Conservation (phyloP, 2,329 filamentous ascomycete genomes). For the Gliomastix tumulicola region DNA sequence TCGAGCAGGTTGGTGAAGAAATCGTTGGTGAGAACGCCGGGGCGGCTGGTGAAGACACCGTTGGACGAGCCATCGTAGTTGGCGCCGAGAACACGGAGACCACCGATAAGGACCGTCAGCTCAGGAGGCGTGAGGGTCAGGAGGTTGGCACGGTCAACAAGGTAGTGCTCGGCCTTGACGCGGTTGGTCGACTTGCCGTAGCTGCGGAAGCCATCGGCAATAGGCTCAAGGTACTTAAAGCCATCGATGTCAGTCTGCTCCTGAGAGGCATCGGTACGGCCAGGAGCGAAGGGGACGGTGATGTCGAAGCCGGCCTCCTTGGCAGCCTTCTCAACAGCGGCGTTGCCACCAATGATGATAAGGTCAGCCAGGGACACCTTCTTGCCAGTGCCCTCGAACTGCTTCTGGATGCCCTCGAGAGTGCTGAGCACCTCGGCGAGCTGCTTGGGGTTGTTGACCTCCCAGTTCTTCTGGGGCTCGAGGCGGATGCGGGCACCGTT, state of each 20-base stretch:
- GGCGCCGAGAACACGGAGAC: constrained; percentile 60
- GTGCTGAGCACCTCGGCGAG: constrained; percentile 53
- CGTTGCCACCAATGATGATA: constrained; percentile 66
- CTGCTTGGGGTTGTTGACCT: constrained; percentile 65
- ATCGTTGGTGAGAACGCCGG: constrained; percentile 68
- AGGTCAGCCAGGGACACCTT: constrained; percentile 73
- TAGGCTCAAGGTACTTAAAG: constrained; percentile 60
- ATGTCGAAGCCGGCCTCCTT: constrained; percentile 36
- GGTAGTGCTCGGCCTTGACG: constrained; percentile 59
- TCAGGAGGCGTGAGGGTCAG: constrained; percentile 66
- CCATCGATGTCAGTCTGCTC: constrained; percentile 64
- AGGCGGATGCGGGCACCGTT: constrained; percentile 75
- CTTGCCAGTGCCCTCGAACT: constrained; percentile 57
- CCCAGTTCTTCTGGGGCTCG: constrained; percentile 64
- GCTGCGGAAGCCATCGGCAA: constrained; percentile 74
- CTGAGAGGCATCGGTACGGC: constrained; percentile 63
- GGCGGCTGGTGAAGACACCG: constrained; percentile 62
- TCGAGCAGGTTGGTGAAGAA: constrained; percentile 79
- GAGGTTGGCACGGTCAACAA: constrained; percentile 66
- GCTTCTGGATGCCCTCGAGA: constrained; percentile 58
- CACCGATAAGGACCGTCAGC: constrained; percentile 63
- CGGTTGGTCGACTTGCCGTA: constrained; percentile 57
- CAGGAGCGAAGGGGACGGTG: constrained; percentile 64
- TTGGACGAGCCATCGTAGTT: constrained; percentile 64
- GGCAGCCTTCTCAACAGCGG: constrained; percentile 67